Conservation (phyloP, 1,284 basidiomycete genomes). For the Puccinia hordei region DNA sequence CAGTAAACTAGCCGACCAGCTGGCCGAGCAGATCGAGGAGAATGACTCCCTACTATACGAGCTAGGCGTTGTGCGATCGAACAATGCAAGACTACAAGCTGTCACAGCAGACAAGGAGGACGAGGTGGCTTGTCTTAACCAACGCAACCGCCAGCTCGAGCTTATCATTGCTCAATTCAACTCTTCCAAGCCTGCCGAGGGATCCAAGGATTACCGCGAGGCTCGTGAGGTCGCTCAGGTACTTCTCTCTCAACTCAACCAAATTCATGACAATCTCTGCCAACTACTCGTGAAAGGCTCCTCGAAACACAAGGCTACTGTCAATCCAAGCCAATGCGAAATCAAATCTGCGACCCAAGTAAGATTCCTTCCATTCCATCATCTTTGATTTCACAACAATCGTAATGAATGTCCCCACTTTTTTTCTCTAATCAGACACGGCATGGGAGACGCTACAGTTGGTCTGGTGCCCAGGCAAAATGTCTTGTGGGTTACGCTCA, state of each 20-base stretch:
- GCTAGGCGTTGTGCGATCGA: slow-evolving; percentile 18
- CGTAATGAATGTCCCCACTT: not conserved
- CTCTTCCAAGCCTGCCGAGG: too few species aligned
- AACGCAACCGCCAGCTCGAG: slow-evolving; percentile 7
- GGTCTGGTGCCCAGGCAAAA: not conserved
- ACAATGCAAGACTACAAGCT: slow-evolving; percentile 25
- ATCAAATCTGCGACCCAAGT: not conserved
- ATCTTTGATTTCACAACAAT: not conserved
- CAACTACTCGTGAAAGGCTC: not conserved
- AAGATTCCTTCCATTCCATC: not conserved
- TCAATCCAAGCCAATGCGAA: not conserved
- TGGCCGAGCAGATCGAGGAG: slow-evolving; percentile 33
- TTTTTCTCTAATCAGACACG: not conserved
- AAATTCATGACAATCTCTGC: not conserved
- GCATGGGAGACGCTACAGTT: not conserved
- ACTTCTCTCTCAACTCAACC: not conserved
- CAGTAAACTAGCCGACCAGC: slow-evolving; percentile 16
- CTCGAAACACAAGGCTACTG: not conserved
- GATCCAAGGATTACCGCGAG: too few species aligned
- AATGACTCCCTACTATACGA: slow-evolving; percentile 19
- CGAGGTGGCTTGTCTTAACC: slow-evolving; percentile 17
- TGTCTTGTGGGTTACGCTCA: not conserved
- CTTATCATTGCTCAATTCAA: not conserved
- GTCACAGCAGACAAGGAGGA: slow-evolving; percentile 18
- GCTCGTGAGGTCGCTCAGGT: too few species aligned